Evolutionary conservation across 495 filamentous ascomycete species (phyloP), one percentile per base, ranked within the genome.

Genomic region (Chaetomium fimeti): DNA sequence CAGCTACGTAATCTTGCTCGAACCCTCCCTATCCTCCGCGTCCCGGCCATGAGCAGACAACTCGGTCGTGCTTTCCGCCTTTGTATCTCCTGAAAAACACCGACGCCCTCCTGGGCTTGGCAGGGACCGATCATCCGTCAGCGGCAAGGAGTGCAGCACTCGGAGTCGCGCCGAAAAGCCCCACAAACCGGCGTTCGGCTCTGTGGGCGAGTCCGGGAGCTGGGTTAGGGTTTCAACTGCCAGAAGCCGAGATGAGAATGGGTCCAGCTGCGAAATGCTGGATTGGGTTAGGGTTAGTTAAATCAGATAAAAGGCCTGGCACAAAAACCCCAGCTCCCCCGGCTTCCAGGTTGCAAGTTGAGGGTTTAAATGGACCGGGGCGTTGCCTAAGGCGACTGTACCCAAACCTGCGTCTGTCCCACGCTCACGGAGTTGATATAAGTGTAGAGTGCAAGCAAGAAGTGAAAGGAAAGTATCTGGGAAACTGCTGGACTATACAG

Each of bases 251-350:
- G 8, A 36, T 36, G 32, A 36, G 32, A 36, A 6, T 1, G 3
- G 32, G 32, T n/a, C n/a, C n/a, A n/a, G n/a, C n/a, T n/a, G n/a
- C n/a, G n/a, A n/a, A n/a, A n/a, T n/a, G n/a, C n/a, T n/a, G n/a
- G n/a, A 6, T 36, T 20, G 52, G 52, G 52, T 55, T 55, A 55
- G 52, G 52, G 52, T 55, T 55, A 32, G 27, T 55, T 55, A 32
- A 15, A 52, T 49, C 20, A 20, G 45, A 49, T 49, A 49, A 49
- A 18, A 7, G 29, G 3, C 42, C 12, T 13, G 43, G 47, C 47
- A 49, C 47, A 16, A 49, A 47, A 6, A 13, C 43, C 1, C 5
- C 15, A 47, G 43, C 43, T 47, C 18, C 18, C 5, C 38, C 12
- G 11, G 13, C 13, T 15, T 32, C 3, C 29, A 32, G 29, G 3